Base-by-base conservation (phyloP, 2,329 filamentous ascomycete genomes). In the Microdochium bolleyi region DNA sequence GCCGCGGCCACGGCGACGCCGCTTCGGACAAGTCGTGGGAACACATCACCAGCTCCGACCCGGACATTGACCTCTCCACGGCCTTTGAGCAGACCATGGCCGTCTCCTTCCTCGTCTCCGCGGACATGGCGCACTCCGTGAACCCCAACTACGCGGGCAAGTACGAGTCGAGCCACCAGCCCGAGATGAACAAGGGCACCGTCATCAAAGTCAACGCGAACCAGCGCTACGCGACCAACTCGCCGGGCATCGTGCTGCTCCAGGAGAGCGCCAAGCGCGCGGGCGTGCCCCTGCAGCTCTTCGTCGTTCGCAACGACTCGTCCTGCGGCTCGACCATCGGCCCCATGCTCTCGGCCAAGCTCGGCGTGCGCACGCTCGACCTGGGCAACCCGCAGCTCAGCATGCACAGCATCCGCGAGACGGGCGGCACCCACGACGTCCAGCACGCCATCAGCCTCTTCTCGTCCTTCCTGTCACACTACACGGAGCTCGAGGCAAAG, bases 121-220 rank as follows among this genome's bases (percentile, higher is more conserved):
- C 94, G 51, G 94, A 99, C 68, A 97, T 99, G 94, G 92, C 94
- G 1, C 94, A 99, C 74, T 88, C 88, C 4, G 85, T 99, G 14
- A 90, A 99, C 70, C 94, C 94, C 53, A 99, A 99, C 75, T 99
- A 96, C 68, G 79, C 85, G 3, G 83, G 74, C 61, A 97, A 97
- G 72, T 96, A 97, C 72, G 94, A 99, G 73, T 72, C 83, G 34
- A 88, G 89, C 61, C 94, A 99, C 73, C 83, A 89, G 59, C 94
- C 94, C 4, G 86, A 92, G 70, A 95, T 99, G 81, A 99, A 99
- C 79, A 89, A 90, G 69, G 94, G 94, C 51, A 89, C 89, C 3
- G 92, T 97, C 48, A 91, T 99, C 76, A 99, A 99, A 75, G 81
- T 99, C 76, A 99, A 99, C 67, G 94, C 94, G 57, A 99, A 97